These are phyloP conservation scores for Candida dubliniensis DNA, from an alignment of 1,139 yeast species.

Conservation along the genomic window DNA sequence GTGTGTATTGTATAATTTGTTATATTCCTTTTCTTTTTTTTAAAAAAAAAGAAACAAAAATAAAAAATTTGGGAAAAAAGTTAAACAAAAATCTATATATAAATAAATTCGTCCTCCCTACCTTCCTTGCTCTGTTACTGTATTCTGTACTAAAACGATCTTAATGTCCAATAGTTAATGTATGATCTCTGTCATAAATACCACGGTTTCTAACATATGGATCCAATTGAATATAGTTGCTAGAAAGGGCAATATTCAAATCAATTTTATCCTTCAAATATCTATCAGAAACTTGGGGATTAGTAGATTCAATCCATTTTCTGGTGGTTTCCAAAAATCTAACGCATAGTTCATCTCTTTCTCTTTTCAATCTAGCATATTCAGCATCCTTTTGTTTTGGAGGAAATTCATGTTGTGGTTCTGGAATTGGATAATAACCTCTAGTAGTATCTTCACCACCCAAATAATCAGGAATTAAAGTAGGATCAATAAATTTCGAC, in stretches of 20 bases:
- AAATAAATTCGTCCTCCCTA: background rate
- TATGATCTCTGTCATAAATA: constrained; percentile 40
- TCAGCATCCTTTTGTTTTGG: constrained; percentile 32
- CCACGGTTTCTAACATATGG: constrained; percentile 43
- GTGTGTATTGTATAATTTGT: too few species aligned
- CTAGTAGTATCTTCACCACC: constrained; percentile 39
- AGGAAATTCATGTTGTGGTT: constrained; percentile 30
- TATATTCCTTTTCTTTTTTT: too few species aligned
- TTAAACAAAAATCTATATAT: background rate
- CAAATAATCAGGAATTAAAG: constrained; percentile 38
- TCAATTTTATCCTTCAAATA: constrained; percentile 43
- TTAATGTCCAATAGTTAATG: constrained; percentile 14
- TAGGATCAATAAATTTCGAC: constrained; percentile 31
- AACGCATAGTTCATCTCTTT: constrained; percentile 34
- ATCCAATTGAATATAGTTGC: constrained; percentile 38
- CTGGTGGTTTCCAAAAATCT: constrained; percentile 37
- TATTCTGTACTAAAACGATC: background rate
- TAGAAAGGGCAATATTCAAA: constrained; percentile 28
- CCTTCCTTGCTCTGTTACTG: background rate
- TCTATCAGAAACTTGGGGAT: constrained; percentile 37
- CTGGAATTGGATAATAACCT: constrained; percentile 31
- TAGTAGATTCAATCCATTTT: constrained; percentile 45
- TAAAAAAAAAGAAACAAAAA: background rate
- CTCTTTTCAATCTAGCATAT: constrained; percentile 28
- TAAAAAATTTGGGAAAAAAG: background rate